These are phyloP conservation scores for Musa itinerans DNA, from an alignment of 176 grass and related monocot genomes.

Conservation along the genomic window DNA sequence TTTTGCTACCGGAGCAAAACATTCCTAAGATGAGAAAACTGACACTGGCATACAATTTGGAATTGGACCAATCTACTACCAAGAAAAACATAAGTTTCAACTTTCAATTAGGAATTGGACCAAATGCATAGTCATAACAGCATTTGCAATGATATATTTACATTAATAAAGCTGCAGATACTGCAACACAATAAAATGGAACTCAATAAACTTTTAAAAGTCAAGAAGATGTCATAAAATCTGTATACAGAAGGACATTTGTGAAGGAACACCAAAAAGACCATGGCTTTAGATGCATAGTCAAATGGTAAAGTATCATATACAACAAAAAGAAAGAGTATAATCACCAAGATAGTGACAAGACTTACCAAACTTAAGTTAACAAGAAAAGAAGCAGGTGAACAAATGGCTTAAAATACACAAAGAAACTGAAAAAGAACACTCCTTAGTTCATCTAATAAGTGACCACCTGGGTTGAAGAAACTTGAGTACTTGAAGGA, in stretches of 20 bases:
- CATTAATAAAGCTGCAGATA: not conserved
- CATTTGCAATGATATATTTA: not conserved
- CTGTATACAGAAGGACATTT: not conserved
- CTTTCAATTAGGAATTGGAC: not conserved
- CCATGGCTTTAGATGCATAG: not conserved
- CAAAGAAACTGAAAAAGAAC: no score
- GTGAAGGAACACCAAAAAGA: not conserved
- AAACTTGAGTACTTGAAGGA: conserved; percentile 49
- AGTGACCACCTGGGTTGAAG: conserved; percentile 7
- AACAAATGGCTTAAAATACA: no score
- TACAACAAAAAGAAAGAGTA: not conserved
- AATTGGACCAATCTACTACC: not conserved
- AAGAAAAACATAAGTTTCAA: not conserved
- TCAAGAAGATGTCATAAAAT: not conserved
- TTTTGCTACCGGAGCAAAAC: no score
- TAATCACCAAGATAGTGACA: not conserved
- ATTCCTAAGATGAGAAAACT: no score
- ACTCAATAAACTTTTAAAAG: not conserved
- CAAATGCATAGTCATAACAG: not conserved
- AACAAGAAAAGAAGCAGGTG: not conserved
- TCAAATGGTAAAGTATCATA: not conserved
- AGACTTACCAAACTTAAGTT: not conserved
- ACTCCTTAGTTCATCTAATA: not conserved
- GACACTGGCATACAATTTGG: not conserved
- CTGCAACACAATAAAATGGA: not conserved